phyloP scores from a whole-genome alignment of 768 basidiomycete genomes.

The Phallus indusiatus region DNA sequence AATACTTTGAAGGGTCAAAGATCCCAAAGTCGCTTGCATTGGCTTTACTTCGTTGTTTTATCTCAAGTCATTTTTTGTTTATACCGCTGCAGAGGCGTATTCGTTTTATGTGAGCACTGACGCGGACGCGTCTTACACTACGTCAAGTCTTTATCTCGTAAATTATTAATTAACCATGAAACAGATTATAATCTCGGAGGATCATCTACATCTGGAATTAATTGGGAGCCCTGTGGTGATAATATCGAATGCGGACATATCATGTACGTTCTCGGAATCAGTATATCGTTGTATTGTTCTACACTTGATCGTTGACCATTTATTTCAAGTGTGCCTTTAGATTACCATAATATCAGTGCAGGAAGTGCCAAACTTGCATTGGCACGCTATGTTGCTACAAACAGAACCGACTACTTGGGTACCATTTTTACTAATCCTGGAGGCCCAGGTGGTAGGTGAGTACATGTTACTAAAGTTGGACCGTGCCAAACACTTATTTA shows the following conservation, averaged over 20 bases:
- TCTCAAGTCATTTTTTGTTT: not conserved
- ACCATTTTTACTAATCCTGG: constrained; percentile 26
- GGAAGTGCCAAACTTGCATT: constrained; percentile 23
- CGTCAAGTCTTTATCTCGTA: not conserved
- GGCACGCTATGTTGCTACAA: constrained; percentile 21
- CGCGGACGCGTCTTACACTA: not conserved
- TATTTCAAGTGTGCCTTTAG: constrained; percentile 21
- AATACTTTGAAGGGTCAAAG: not conserved
- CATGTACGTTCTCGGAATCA: constrained; percentile 10
- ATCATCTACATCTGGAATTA: constrained; percentile 7
- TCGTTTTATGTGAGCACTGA: not conserved
- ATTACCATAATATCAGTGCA: constrained; percentile 21
- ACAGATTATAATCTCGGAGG: not conserved
- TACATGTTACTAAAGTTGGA: not conserved
- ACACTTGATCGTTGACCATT: not conserved
- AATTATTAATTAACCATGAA: not conserved
- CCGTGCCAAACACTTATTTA: not conserved
- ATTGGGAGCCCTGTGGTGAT: constrained; percentile 13
- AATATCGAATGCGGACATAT: constrained; percentile 15
- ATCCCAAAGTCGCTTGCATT: not conserved
- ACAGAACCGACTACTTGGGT: constrained; percentile 18
- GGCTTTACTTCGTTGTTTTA: not conserved
- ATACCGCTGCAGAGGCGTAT: not conserved
- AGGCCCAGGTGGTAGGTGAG: constrained; percentile 18
- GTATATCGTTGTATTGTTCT: not conserved